Percentiles rank a stretch among this genome's conserved stretches.
These are phyloP conservation scores for Glonium stellatum DNA, from an alignment of 495 filamentous ascomycete genomes.

Conservation along the genomic window DNA sequence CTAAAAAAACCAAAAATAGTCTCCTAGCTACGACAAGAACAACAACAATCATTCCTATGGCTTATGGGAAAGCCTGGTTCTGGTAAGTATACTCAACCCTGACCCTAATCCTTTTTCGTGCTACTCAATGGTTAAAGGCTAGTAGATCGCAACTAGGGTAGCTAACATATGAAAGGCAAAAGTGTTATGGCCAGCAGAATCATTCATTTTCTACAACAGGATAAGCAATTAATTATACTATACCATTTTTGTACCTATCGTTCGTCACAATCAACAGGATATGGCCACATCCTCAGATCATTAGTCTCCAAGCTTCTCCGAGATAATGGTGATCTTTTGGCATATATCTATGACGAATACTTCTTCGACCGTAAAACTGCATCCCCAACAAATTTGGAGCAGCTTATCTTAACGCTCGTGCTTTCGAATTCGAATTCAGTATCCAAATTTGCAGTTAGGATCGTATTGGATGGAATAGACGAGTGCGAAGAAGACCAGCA, in stretches of 20 bases:
- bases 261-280: neutral
- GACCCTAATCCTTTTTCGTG: too few species aligned
- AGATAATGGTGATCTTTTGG: neutral
- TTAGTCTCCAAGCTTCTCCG: neutral
- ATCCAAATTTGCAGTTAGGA: neutral
- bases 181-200: slow-evolving; percentile 1
- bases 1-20: neutral
- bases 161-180: neutral
- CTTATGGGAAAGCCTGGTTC: slow-evolving; percentile 18
- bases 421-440: neutral
- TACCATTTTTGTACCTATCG: slow-evolving; percentile 9
- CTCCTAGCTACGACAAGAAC: neutral
- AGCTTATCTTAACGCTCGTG: neutral
- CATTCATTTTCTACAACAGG: slow-evolving; percentile 5
- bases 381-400: neutral
- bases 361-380: neutral
- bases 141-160: too few species aligned
- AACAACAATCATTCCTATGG: slow-evolving; percentile 1
- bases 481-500: slow-evolving; percentile 2
- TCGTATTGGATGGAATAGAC: slow-evolving; percentile 13
- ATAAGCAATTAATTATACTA: slow-evolving; percentile 1
- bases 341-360: neutral
- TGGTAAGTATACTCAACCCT: neutral
- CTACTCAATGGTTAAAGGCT: too few species aligned
- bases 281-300: neutral